Conservation (phyloP, 179 eudicot genomes). For the Drosera spatulata region DNA sequence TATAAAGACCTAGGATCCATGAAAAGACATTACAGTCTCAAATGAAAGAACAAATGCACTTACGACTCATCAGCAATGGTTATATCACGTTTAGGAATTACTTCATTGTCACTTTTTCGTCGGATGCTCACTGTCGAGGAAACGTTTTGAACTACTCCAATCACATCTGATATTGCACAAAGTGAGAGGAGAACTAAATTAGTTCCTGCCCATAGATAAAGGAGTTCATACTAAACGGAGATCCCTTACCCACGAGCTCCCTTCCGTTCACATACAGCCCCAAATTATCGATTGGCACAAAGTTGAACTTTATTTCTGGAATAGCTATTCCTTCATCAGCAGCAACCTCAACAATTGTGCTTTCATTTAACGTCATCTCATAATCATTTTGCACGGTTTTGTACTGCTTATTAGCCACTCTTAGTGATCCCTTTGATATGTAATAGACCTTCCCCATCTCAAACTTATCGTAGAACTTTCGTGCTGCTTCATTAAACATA, state of each 20-base stretch:
- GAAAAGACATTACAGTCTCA: too few relatives aligned
- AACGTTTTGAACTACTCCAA: constrained; percentile 82
- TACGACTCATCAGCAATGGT: too few relatives aligned
- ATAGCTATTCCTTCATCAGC: constrained; percentile 51
- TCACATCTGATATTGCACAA: constrained; percentile 43
- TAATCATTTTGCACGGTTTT: constrained; percentile 72
- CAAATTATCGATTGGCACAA: constrained; percentile 82
- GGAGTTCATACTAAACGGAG: background rate
- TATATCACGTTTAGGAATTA: constrained; percentile 71
- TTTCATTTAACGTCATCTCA: constrained; percentile 86
- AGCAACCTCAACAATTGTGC: constrained; percentile 72
- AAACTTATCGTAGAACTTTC: constrained; percentile 69
- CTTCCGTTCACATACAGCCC: constrained; percentile 77
- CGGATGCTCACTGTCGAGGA: constrained; percentile 75
- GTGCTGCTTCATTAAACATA: constrained; percentile 96
- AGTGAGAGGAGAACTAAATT: too few relatives aligned
- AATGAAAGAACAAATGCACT: too few relatives aligned
- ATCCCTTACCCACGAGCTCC: constrained; percentile 62
- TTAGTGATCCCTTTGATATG: constrained; percentile 70
- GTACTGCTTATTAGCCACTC: constrained; percentile 87
- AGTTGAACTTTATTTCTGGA: constrained; percentile 74
- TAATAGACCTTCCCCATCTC: constrained; percentile 79
- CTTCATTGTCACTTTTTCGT: constrained; percentile 64
- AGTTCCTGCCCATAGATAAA: too few relatives aligned
- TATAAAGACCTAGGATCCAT: too few relatives aligned